phyloP scores from a whole-genome alignment of 805 yeast genomes.

The Suhomyces canberraensis region DNA sequence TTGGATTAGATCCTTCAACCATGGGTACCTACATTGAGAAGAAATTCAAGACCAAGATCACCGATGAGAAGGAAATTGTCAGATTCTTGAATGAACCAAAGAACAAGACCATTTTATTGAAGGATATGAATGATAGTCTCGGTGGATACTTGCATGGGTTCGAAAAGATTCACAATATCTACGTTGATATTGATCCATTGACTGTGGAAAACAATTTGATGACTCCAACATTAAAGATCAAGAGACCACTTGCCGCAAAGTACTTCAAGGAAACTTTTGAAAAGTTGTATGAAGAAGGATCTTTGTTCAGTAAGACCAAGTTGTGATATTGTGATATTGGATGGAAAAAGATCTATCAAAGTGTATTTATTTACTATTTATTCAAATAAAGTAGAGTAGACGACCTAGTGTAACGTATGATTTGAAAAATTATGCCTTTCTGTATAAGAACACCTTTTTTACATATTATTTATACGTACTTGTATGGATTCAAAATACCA shows the following conservation, averaged over 20 bases:
- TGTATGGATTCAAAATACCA: slow-evolving; percentile 90
- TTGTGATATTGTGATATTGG: slow-evolving; percentile 1
- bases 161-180: slow-evolving; percentile 34
- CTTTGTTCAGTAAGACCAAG: slow-evolving; percentile 13
- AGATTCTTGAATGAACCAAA: slow-evolving; percentile 14
- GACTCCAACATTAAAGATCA: slow-evolving; percentile 63
- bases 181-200: slow-evolving; percentile 28
- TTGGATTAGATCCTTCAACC: slow-evolving; percentile 55
- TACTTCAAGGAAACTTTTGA: slow-evolving; percentile 25
- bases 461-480: slow-evolving; percentile 58
- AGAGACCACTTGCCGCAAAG: slow-evolving; percentile 37
- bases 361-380: too few species aligned
- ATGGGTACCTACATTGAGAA: slow-evolving; percentile 8
- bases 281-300: slow-evolving; percentile 36
- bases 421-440: too few species aligned
- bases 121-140: slow-evolving; percentile 20
- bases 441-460: too few species aligned
- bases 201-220: slow-evolving; percentile 57
- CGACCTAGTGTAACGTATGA: too few species aligned
- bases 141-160: slow-evolving; percentile 22
- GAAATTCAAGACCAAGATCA: slow-evolving; percentile 9
- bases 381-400: too few species aligned
- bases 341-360: too few species aligned
- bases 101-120: slow-evolving; percentile 19
- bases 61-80: slow-evolving; percentile 9